Evolutionary conservation across 2,329 filamentous ascomycete species (phyloP).

Genomic region (Orbilia ellipsospora): DNA sequence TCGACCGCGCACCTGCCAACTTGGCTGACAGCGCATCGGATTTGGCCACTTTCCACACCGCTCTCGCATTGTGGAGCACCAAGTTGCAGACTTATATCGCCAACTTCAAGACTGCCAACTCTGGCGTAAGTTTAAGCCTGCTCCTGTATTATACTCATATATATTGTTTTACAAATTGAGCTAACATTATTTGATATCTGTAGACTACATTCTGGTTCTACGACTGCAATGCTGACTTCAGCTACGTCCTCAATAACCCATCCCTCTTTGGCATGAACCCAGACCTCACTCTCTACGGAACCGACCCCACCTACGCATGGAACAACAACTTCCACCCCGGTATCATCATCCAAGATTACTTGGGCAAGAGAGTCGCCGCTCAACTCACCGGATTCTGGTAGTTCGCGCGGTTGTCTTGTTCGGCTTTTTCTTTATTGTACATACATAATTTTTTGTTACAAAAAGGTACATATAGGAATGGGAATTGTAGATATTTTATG

Average conservation of each 20-base stretch:
- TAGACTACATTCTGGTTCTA: conserved; percentile 54
- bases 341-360: conserved; percentile 50
- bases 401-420: not conserved
- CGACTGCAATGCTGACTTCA: conserved; percentile 41
- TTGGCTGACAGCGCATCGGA: conserved; percentile 27
- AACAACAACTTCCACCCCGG: conserved; percentile 48
- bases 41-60: conserved; percentile 27
- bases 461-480: too few relatives aligned
- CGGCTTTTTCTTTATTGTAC: not conserved
- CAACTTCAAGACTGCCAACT: conserved; percentile 44
- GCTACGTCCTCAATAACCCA: conserved; percentile 38
- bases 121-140: conserved; percentile 26
- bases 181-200: not conserved
- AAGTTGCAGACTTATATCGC: conserved; percentile 50
- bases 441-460: not conserved
- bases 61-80: conserved; percentile 37
- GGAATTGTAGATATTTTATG: too few relatives aligned
- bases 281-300: conserved; percentile 41
- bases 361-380: conserved; percentile 45
- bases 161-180: not conserved
- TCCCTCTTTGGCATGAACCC: conserved; percentile 43
- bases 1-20: conserved; percentile 53
- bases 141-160: too few relatives aligned
- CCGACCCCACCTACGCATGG: conserved; percentile 40
- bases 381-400: conserved; percentile 2